Evolutionary conservation across 2,329 filamentous ascomycete species (phyloP).

Genomic region (Pestalotiopsis fici): DNA sequence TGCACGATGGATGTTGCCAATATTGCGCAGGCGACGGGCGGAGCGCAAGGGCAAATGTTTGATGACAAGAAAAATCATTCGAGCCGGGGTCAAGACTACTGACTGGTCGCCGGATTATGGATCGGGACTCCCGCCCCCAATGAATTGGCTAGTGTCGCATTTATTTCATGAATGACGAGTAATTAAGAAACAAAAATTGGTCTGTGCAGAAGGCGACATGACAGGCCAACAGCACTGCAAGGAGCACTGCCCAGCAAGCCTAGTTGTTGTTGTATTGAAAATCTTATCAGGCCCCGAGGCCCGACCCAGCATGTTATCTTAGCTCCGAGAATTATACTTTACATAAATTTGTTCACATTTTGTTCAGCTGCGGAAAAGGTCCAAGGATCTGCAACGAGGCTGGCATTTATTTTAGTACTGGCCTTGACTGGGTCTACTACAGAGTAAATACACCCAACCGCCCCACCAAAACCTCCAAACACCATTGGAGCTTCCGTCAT

Average conservation of each 20-base stretch:
- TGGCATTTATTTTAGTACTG: background rate
- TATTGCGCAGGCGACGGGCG: background rate
- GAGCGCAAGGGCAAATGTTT: background rate
- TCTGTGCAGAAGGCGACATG: background rate
- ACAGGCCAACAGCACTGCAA: no score
- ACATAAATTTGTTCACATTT: background rate
- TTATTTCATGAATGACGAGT: background rate
- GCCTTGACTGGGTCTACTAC: no score
- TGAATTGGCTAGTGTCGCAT: background rate
- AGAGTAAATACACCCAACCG: background rate
- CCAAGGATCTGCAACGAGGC: background rate
- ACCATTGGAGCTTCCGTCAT: conserved; percentile 7
- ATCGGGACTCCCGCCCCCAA: background rate
- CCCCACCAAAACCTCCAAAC: conserved; percentile 2
- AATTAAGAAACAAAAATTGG: background rate
- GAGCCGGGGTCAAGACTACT: background rate
- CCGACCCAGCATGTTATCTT: background rate
- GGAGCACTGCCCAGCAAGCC: background rate
- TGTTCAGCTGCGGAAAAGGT: background rate
- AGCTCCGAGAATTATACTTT: background rate
- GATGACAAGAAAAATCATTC: background rate
- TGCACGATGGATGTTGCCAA: background rate
- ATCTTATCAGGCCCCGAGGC: background rate
- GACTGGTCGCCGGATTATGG: background rate
- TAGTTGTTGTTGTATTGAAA: background rate